Conservation (phyloP, 768 basidiomycete genomes). For the Leccinum subtestaceum region DNA sequence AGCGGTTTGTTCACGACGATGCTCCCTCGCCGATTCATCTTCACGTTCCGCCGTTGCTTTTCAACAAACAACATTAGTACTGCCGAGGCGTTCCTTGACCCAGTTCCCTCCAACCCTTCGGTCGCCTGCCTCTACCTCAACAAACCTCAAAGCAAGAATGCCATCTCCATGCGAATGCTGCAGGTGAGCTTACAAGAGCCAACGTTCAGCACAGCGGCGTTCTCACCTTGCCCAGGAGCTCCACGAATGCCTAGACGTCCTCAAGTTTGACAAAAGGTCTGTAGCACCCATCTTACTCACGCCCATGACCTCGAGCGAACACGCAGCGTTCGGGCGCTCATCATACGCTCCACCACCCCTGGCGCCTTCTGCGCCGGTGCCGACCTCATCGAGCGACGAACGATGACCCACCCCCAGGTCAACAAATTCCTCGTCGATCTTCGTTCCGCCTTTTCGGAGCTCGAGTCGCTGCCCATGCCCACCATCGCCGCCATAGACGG, state of each 20-base stretch:
- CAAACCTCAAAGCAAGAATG: slow-evolving; percentile 81
- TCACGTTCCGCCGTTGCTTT: slow-evolving; percentile 10
- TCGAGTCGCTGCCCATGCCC: slow-evolving; percentile 84
- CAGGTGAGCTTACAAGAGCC: slow-evolving; percentile 41
- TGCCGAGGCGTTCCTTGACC: slow-evolving; percentile 47
- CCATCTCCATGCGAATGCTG: slow-evolving; percentile 73
- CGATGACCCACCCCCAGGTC: slow-evolving; percentile 75
- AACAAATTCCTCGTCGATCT: slow-evolving; percentile 75
- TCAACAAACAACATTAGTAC: slow-evolving; percentile 15
- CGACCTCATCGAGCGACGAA: slow-evolving; percentile 81
- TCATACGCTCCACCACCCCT: slow-evolving; percentile 75
- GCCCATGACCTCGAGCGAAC: neutral
- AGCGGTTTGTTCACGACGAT: slow-evolving; percentile 2
- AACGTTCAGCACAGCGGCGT: neutral
- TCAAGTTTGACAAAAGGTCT: slow-evolving; percentile 66
- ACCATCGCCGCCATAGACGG: slow-evolving; percentile 93
- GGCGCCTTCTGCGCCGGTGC: slow-evolving; percentile 91
- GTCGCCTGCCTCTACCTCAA: slow-evolving; percentile 76
- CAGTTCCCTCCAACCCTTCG: slow-evolving; percentile 54
- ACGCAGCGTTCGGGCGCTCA: slow-evolving; percentile 68
- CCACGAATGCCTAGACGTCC: slow-evolving; percentile 60
- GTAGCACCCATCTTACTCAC: slow-evolving; percentile 6
- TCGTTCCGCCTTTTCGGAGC: slow-evolving; percentile 62
- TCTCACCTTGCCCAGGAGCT: slow-evolving; percentile 53
- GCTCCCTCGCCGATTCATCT: slow-evolving; percentile 2